These are phyloP conservation scores for Dryas drummondii DNA, from an alignment of 306 rosid genomes.

Conservation along the genomic window DNA sequence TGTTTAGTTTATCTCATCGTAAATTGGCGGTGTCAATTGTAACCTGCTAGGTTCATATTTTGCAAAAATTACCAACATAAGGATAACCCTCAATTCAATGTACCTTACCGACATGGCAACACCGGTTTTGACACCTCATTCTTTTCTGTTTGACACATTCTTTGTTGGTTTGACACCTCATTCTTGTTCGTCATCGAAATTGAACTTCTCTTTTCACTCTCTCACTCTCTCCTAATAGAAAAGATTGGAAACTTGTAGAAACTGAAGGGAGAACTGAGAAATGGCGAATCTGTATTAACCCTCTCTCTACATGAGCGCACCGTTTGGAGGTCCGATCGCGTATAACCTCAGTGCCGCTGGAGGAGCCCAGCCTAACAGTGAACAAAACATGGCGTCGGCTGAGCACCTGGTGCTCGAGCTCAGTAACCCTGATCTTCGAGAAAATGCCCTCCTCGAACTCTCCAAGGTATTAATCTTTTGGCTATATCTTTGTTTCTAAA, in stretches of 20 bases:
- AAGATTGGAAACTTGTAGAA: too few relatives aligned
- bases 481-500: neutral
- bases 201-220: neutral
- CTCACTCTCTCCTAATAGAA: neutral
- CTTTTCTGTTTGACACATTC: too few relatives aligned
- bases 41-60: too few relatives aligned
- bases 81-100: too few relatives aligned
- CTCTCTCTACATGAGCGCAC: conserved; percentile 39
- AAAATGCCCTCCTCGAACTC: conserved; percentile 53
- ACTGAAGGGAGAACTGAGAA: neutral
- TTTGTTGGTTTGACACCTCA: too few relatives aligned
- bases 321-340: conserved; percentile 45
- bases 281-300: conserved; percentile 35
- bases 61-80: too few relatives aligned
- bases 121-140: too few relatives aligned
- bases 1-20: too few relatives aligned
- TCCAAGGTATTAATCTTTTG: conserved; percentile 38
- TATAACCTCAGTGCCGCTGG: conserved; percentile 31
- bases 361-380: conserved; percentile 36
- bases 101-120: too few relatives aligned
- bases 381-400: conserved; percentile 52
- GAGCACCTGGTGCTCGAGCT: conserved; percentile 51
- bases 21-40: too few relatives aligned
- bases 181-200: neutral
- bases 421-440: conserved; percentile 53